Percentiles rank a stretch among this genome's conserved stretches.
These are phyloP conservation scores for Lenzites betulinus DNA, from an alignment of 768 basidiomycete genomes.

Conservation along the genomic window DNA sequence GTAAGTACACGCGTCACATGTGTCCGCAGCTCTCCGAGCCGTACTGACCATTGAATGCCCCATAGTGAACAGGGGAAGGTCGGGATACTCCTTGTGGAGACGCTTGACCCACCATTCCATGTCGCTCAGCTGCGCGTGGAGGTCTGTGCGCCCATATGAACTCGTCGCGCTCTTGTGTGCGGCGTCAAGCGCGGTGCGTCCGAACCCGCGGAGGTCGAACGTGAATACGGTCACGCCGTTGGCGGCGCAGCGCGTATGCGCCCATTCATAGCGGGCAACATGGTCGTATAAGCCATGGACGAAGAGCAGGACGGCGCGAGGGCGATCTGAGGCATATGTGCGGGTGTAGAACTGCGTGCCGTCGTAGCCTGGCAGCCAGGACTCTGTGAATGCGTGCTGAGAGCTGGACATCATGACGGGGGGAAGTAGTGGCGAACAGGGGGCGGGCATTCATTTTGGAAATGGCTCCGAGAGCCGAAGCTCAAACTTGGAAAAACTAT, in stretches of 20 bases:
- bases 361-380: conserved; percentile 62
- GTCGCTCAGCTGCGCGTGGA: conserved; percentile 61
- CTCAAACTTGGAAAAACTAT: too few relatives aligned
- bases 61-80: conserved; percentile 62
- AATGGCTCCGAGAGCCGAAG: too few relatives aligned
- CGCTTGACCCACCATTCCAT: conserved; percentile 63
- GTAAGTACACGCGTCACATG: too few relatives aligned
- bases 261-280: conserved; percentile 62
- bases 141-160: conserved; percentile 61
- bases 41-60: conserved; percentile 72
- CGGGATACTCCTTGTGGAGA: conserved; percentile 42
- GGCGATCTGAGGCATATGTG: conserved; percentile 48
- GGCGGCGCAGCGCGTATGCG: conserved; percentile 55
- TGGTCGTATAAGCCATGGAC: conserved; percentile 79
- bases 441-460: too few relatives aligned
- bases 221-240: conserved; percentile 63
- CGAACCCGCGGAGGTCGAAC: conserved; percentile 78
- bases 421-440: too few relatives aligned
- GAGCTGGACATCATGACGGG: background rate
- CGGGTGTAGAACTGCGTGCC: conserved; percentile 68
- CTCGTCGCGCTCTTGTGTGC: conserved; percentile 53
- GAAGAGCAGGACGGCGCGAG: conserved; percentile 61
- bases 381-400: conserved; percentile 34
- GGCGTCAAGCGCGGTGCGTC: conserved; percentile 63
- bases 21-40: too few relatives aligned